These are phyloP conservation scores for Aechmea fasciata DNA, from an alignment of 176 grass and related monocot genomes.

Conservation along the genomic window DNA sequence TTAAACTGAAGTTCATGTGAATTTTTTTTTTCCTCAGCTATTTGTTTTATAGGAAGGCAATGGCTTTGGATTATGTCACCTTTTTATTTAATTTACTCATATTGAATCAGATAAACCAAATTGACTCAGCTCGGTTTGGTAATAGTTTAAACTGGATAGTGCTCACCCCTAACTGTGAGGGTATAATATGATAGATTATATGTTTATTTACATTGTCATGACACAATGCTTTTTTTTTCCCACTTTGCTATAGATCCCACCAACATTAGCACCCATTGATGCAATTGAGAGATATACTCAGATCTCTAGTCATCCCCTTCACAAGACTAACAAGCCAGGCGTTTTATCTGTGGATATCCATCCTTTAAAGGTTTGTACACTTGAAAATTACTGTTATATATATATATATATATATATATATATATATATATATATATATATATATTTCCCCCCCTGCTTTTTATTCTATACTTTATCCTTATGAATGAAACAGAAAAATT, in stretches of 20 bases:
- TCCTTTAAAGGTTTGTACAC: conserved; percentile 72
- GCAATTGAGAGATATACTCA: conserved; percentile 82
- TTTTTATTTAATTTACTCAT: too few species aligned
- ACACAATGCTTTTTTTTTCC: conserved; percentile 1
- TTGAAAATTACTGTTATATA: neutral
- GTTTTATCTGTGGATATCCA: conserved; percentile 92
- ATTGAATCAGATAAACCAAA: too few species aligned
- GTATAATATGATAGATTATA: neutral
- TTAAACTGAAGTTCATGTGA: too few species aligned
- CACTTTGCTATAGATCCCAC: conserved; percentile 38
- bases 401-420: too few species aligned
- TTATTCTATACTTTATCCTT: neutral
- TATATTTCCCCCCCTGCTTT: conserved; percentile 1
- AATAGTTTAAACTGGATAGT: too few species aligned
- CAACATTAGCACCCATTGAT: conserved; percentile 56
- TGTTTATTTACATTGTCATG: neutral
- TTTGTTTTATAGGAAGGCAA: too few species aligned
- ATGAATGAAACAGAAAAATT: neutral
- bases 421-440: neutral
- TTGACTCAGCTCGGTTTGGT: too few species aligned
- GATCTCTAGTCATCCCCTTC: conserved; percentile 87
- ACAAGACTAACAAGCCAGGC: conserved; percentile 95
- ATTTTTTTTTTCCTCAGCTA: too few species aligned
- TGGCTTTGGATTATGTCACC: too few species aligned
- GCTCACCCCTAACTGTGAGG: neutral